A percentile compares a stretch with the other conserved stretches of the same genome.
Evolutionary conservation across 441 rosid genomes (phyloP).

Genomic region (Pelargonium fulgidum): DNA sequence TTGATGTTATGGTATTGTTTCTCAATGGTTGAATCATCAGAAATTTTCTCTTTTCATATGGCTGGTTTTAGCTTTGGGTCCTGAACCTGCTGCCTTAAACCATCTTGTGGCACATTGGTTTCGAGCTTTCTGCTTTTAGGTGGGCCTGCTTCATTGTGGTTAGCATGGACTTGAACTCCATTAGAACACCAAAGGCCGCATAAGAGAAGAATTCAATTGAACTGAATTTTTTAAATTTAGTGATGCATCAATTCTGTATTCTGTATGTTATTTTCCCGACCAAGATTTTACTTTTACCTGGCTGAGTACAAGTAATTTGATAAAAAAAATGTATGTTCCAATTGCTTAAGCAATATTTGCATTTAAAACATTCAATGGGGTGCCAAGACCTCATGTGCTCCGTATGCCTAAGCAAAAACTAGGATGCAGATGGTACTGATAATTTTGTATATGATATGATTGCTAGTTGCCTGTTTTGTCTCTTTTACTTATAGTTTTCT

Average conservation of each 20-base stretch:
- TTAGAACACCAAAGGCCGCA: neutral
- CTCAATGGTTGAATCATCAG: neutral
- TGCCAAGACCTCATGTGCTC: neutral
- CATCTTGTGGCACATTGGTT: neutral
- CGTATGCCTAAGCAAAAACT: neutral
- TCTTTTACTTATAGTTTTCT: constrained; percentile 16
- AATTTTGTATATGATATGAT: neutral
- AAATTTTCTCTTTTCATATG: neutral
- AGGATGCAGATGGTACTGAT: neutral
- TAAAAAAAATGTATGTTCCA: too few relatives aligned
- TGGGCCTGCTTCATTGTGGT: too few relatives aligned
- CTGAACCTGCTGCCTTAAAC: neutral
- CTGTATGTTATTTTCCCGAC: neutral
- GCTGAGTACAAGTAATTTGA: too few relatives aligned
- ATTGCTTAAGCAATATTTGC: neutral
- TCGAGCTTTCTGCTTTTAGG: too few relatives aligned
- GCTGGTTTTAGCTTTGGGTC: neutral
- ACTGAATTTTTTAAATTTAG: too few relatives aligned
- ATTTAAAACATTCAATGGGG: neutral
- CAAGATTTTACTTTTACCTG: neutral
- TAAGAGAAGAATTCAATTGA: too few relatives aligned
- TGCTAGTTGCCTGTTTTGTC: constrained; percentile 1
- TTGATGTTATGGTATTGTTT: neutral
- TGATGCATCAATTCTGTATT: too few relatives aligned
- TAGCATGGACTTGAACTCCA: too few relatives aligned